These are phyloP conservation scores for Agaricus subrufescens DNA, from an alignment of 768 basidiomycete species.

Conservation along the genomic window DNA sequence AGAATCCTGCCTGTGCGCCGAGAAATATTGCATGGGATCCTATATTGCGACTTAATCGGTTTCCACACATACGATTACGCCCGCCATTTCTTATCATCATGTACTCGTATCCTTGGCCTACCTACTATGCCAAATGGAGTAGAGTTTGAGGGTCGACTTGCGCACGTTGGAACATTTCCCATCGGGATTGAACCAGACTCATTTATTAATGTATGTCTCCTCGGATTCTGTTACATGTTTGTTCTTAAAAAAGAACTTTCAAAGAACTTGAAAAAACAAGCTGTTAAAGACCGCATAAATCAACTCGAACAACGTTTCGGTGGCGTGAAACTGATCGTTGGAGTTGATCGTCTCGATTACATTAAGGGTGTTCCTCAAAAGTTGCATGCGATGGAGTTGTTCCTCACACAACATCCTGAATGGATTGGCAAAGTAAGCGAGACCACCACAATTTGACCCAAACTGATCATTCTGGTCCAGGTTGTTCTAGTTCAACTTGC, in stretches of 20 bases:
- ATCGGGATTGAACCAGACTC: constrained; percentile 96
- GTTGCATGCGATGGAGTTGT: constrained; percentile 92
- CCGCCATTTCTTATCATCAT: constrained; percentile 97
- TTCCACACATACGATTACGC: constrained; percentile 99
- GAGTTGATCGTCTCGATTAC: constrained; percentile 97
- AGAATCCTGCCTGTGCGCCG: constrained; percentile 96
- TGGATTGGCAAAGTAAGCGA: constrained; percentile 89
- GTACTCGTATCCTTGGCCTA: constrained; percentile 91
- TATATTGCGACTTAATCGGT: constrained; percentile 95
- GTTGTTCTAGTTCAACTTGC: constrained; percentile 96
- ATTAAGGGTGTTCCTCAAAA: constrained; percentile 99
- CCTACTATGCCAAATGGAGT: constrained; percentile 98
- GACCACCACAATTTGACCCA: neutral
- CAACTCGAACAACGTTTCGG: constrained; percentile 87
- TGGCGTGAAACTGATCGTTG: constrained; percentile 95
- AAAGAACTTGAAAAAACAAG: constrained; percentile 74
- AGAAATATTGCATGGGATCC: constrained; percentile 93
- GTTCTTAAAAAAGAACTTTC: constrained; percentile 3
- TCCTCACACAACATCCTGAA: constrained; percentile 96
- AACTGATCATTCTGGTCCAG: constrained; percentile 29
- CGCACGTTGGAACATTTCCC: constrained; percentile 97
- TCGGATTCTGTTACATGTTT: neutral
- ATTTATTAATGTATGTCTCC: constrained; percentile 67
- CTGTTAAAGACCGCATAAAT: constrained; percentile 76
- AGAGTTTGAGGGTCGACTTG: constrained; percentile 91